Evolutionary conservation across 257 asterid genomes (phyloP).

Genomic region (Mitragyna speciosa): DNA sequence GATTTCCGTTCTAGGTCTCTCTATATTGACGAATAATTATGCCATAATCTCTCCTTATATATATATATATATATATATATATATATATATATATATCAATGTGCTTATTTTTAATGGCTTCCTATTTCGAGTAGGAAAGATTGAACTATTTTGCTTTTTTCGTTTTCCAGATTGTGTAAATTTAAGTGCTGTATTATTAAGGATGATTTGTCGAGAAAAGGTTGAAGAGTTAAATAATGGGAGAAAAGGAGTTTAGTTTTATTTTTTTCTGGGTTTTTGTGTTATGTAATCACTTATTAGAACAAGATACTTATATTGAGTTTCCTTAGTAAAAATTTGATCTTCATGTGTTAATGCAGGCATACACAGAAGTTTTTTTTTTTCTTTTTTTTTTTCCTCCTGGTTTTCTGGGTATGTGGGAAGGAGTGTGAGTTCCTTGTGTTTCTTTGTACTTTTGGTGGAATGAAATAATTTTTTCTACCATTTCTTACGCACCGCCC

Average conservation of each 20-base stretch:
- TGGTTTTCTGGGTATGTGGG: too few species aligned
- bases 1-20: slow-evolving; percentile 39
- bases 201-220: neutral
- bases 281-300: neutral
- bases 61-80: too few species aligned
- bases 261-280: neutral
- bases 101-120: too few species aligned
- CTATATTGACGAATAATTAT: neutral
- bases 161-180: neutral
- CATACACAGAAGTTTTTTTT: neutral
- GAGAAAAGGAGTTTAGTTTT: neutral
- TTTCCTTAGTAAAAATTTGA: neutral
- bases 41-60: neutral
- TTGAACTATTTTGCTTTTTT: too few species aligned
- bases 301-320: neutral
- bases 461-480: too few species aligned
- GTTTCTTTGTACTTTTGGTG: neutral
- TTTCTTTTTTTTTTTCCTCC: neutral
- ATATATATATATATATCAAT: too few species aligned
- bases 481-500: too few species aligned
- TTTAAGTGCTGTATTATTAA: neutral
- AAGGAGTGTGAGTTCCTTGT: too few species aligned
- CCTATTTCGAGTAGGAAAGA: too few species aligned
- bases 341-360: neutral
- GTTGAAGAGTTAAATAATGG: neutral